Conservation (phyloP, 2,329 filamentous ascomycete genomes). For the Epicoccum nigrum region DNA sequence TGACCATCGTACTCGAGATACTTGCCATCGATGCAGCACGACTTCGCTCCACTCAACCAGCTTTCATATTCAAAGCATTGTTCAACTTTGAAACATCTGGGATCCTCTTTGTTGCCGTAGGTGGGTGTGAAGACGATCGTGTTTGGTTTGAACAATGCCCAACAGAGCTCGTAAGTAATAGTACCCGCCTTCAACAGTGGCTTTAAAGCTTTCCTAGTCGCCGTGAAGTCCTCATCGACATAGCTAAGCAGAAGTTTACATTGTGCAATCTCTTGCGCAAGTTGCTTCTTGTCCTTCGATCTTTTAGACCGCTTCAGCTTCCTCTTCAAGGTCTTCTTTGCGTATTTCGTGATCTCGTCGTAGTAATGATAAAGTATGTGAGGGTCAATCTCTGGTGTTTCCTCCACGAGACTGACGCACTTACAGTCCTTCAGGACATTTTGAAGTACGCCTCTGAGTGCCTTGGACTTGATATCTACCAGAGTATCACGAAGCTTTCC, state of each 20-base stretch:
- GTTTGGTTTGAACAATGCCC: constrained; percentile 88
- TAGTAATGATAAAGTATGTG: constrained; percentile 67
- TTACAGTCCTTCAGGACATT: constrained; percentile 78
- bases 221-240: constrained; percentile 79
- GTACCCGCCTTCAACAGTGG: constrained; percentile 80
- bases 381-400: constrained; percentile 68
- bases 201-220: constrained; percentile 79
- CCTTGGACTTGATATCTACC: constrained; percentile 85
- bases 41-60: constrained; percentile 71
- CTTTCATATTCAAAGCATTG: constrained; percentile 72
- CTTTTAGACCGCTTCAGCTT: constrained; percentile 63
- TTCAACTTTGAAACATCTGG: constrained; percentile 82
- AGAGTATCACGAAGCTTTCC: constrained; percentile 77
- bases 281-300: constrained; percentile 65
- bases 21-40: constrained; percentile 75
- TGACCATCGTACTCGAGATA: constrained; percentile 93
- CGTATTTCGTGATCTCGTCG: constrained; percentile 70
- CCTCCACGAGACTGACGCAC: constrained; percentile 79
- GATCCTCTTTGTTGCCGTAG: constrained; percentile 77
- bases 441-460: constrained; percentile 72
- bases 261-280: constrained; percentile 65
- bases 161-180: constrained; percentile 87
- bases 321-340: constrained; percentile 68
- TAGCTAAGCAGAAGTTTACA: constrained; percentile 77
- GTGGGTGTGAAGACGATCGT: constrained; percentile 78